Conservation (phyloP, 257 asterid genomes). For the Forsythia suspensa region DNA sequence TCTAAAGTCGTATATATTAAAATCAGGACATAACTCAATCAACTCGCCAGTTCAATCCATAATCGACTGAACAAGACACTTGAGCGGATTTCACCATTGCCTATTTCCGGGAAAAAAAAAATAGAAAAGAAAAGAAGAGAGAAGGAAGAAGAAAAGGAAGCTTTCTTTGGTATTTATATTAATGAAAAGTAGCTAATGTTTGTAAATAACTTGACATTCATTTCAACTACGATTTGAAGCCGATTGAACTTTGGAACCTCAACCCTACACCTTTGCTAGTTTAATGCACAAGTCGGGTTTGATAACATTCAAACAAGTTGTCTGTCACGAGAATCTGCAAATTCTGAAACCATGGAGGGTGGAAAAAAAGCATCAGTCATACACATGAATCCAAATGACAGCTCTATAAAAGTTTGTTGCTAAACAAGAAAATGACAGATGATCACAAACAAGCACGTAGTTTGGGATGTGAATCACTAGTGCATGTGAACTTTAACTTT, state of each 20-base stretch:
- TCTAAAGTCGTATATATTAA: no score
- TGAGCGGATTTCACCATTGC: no score
- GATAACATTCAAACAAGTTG: background rate
- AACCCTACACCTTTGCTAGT: background rate
- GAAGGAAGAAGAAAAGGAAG: no score
- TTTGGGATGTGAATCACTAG: background rate
- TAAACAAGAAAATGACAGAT: background rate
- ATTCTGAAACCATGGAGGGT: background rate
- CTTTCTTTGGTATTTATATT: no score
- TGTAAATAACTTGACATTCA: background rate
- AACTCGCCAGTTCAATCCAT: no score
- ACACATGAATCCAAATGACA: background rate
- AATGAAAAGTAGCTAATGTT: background rate
- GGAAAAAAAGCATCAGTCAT: background rate
- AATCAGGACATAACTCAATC: no score
- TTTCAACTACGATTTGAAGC: background rate
- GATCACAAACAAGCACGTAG: background rate
- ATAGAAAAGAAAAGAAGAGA: no score
- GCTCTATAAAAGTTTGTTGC: background rate
- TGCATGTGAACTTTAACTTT: background rate
- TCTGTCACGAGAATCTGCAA: background rate
- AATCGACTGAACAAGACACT: no score
- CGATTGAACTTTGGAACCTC: background rate
- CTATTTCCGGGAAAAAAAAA: no score
- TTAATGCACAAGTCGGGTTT: background rate